Evolutionary conservation across 2,329 filamentous ascomycete genomes (phyloP).

Genomic region (Sclerotinia borealis): DNA sequence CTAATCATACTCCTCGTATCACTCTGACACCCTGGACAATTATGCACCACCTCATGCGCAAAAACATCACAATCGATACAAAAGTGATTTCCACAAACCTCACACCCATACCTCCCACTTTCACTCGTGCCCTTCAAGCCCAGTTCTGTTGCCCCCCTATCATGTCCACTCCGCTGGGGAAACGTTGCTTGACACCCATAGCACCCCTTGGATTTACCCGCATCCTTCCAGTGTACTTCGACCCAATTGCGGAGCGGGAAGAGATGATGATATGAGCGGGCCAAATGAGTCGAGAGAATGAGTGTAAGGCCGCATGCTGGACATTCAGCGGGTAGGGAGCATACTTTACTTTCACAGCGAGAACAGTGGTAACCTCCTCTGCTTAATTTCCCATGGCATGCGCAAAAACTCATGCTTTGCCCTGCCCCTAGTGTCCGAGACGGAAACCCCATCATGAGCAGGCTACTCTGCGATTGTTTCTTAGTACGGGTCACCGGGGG

Average conservation of each 20-base stretch:
- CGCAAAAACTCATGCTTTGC: slow-evolving; percentile 68
- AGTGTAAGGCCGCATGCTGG: slow-evolving; percentile 86
- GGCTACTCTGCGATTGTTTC: slow-evolving; percentile 51
- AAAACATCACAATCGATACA: slow-evolving; percentile 98
- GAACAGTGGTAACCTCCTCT: slow-evolving; percentile 88
- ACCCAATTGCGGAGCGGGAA: slow-evolving; percentile 88
- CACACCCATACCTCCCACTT: slow-evolving; percentile 82
- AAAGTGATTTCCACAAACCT: slow-evolving; percentile 83
- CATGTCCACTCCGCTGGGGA: slow-evolving; percentile 20
- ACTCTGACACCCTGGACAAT: slow-evolving; percentile 75
- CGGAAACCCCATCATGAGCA: slow-evolving; percentile 98
- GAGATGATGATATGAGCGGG: slow-evolving; percentile 87
- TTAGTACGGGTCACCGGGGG: slow-evolving; percentile 73
- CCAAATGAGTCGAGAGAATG: slow-evolving; percentile 88
- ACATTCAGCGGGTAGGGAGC: slow-evolving; percentile 82
- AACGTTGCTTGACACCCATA: slow-evolving; percentile 62
- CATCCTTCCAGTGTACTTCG: slow-evolving; percentile 78
- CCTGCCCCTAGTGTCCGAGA: slow-evolving; percentile 70
- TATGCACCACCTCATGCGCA: slow-evolving; percentile 89
- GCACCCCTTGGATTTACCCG: slow-evolving; percentile 53
- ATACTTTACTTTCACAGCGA: slow-evolving; percentile 82
- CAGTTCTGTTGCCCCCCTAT: slow-evolving; percentile 26
- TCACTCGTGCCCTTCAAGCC: slow-evolving; percentile 64
- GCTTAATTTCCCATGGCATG: slow-evolving; percentile 78
- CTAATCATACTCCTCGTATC: slow-evolving; percentile 19